Evolutionary conservation across 768 basidiomycete species (phyloP).

Genomic region (Boletus vinaceobasis): DNA sequence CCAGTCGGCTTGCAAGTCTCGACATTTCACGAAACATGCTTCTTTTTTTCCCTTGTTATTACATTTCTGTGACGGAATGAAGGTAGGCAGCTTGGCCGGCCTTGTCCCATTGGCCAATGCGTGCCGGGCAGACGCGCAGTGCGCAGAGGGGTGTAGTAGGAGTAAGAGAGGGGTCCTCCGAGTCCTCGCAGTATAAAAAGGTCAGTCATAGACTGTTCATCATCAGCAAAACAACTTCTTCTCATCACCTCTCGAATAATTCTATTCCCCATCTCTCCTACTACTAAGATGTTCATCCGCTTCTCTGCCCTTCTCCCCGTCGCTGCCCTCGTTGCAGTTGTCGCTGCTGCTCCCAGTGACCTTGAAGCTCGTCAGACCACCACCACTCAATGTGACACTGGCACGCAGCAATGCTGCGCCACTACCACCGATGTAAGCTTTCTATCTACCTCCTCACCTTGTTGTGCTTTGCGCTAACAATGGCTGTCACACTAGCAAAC

Average conservation of each 20-base stretch:
- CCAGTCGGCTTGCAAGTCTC: not conserved
- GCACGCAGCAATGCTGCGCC: constrained; percentile 6
- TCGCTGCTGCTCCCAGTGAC: constrained; percentile 1
- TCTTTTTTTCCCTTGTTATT: not conserved
- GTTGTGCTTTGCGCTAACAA: not conserved
- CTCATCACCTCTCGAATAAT: not conserved
- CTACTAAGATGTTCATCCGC: constrained; percentile 3
- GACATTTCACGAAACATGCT: not conserved
- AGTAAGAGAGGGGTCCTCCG: no score
- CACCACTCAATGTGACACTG: constrained; percentile 8
- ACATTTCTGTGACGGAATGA: not conserved
- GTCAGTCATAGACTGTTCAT: not conserved
- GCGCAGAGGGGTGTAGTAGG: no score
- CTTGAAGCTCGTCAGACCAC: not conserved
- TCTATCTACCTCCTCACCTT: not conserved
- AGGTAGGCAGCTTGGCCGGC: no score
- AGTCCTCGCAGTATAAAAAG: no score
- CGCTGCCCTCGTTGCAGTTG: constrained; percentile 7
- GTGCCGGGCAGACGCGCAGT: not conserved
- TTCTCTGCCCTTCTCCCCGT: constrained; percentile 8
- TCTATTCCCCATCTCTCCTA: not conserved
- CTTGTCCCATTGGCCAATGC: no score
- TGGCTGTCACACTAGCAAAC: not conserved
- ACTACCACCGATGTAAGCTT: not conserved
- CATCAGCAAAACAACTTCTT: not conserved